Evolutionary conservation across 2,329 filamentous ascomycete genomes (phyloP), one percentile per base, ranked within the genome.

Genomic region (Beauveria brongniartii): DNA sequence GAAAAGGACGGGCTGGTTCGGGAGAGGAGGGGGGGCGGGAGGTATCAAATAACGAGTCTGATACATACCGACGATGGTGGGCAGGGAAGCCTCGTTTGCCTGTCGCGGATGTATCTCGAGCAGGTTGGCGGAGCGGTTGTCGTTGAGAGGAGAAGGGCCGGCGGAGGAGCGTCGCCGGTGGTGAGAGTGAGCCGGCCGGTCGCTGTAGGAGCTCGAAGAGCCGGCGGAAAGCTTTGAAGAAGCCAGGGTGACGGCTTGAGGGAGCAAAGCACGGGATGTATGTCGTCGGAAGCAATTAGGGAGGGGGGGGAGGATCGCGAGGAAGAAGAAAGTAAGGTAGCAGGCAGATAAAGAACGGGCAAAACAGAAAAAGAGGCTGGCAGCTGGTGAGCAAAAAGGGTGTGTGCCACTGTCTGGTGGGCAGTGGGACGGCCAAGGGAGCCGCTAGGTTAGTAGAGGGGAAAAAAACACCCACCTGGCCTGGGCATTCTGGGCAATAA

Each of bases 191-290:
- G 71, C 68, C 63, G 79, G 76, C 66, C 76, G 73, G 72, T 80
- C 78, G 74, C 75, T 78, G 67, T 77, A 78, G 68, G 81, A 81
- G 72, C 74, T 76, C 74, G 82, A 83, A 63, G 82, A 81, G 71
- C 80, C 81, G 67, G 77, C 75, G 67, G 75, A 71, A 65, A 74
- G 71, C 65, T 74, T 77, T 75, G 75, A 71, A 67, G 78, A 75
- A 74, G 80, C 81, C 82, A 85, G 78, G 67, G 75, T 80, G 73
- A 66, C 64, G 66, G 65, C 63, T 47, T 59, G 64, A 59, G 67
- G 28, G 46, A 46, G 47, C 46, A 44, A 62, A 57, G 54, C 48
- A 61, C 56, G 55, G 57, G 28, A 28, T 59, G 37, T 50, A 22
- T 44, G 37, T 52, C 9, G 40, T 59, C 26, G 48, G 8, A 26